These are phyloP conservation scores for Monilinia vaccinii-corymbosi DNA, from an alignment of 2,329 filamentous ascomycete species.

Conservation along the genomic window DNA sequence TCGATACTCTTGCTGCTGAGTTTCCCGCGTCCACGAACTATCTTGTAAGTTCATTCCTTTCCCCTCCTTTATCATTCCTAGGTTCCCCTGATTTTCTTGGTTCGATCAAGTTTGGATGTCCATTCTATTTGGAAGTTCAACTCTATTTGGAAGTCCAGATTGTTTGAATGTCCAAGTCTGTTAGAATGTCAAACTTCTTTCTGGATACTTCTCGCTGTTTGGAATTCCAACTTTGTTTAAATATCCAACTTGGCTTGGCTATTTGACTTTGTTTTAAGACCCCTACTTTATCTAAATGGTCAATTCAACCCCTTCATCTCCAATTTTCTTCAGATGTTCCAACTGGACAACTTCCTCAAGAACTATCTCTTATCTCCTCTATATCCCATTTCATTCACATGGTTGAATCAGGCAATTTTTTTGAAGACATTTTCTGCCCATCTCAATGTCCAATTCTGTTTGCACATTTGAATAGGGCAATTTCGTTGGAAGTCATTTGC, in stretches of 20 bases:
- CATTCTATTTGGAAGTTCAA: not conserved
- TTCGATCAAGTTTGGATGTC: not conserved
- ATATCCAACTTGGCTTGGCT: not conserved
- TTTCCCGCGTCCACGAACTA: conserved; percentile 95
- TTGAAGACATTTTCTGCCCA: not conserved
- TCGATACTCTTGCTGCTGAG: conserved; percentile 93
- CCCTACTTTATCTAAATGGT: no score
- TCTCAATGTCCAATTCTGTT: not conserved
- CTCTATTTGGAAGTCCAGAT: not conserved
- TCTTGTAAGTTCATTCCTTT: conserved; percentile 34
- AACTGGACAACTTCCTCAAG: not conserved
- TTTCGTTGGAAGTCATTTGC: not conserved
- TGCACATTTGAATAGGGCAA: not conserved
- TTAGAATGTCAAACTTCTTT: not conserved
- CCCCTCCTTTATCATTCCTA: not conserved
- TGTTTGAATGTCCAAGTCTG: not conserved
- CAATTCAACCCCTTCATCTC: no score
- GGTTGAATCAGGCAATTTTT: not conserved
- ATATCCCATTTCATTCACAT: no score
- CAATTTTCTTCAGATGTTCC: not conserved
- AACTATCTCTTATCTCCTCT: not conserved
- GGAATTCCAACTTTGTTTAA: not conserved
- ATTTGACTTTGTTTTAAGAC: not conserved
- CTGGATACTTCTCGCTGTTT: not conserved
- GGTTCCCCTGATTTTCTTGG: not conserved